A percentile compares a stretch with the other conserved stretches of the same genome.
phyloP scores from a whole-genome alignment of 2,329 filamentous ascomycete species.

The Macrophomina tecta region DNA sequence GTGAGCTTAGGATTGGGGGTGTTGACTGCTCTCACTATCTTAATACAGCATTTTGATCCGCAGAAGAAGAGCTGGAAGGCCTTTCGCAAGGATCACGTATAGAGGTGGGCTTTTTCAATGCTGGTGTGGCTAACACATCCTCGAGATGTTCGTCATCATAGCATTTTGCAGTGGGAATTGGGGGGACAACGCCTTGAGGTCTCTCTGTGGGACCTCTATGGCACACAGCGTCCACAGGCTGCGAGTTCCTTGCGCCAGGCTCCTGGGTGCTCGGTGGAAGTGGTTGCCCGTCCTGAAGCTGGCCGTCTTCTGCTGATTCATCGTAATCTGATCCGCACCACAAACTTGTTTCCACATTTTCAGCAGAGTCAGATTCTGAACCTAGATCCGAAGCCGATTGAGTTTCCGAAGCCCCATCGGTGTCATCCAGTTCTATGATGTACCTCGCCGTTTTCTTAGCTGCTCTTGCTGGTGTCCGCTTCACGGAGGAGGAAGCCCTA shows the following conservation, averaged over 20 bases:
- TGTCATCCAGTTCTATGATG: background rate
- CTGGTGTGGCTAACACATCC: background rate
- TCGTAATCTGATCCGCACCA: conserved; percentile 31
- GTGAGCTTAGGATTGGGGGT: background rate
- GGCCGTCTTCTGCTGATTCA: conserved; percentile 40
- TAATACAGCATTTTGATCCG: conserved; percentile 38
- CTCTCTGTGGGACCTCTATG: background rate
- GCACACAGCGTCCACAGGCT: background rate
- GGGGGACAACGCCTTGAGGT: background rate
- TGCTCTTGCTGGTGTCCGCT: conserved; percentile 10
- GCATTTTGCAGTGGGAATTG: background rate
- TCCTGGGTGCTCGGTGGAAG: background rate
- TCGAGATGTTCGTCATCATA: background rate
- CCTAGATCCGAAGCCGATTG: background rate
- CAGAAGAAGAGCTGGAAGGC: conserved; percentile 39
- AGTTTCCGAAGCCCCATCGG: background rate
- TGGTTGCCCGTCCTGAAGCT: conserved; percentile 17
- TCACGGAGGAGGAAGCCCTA: background rate
- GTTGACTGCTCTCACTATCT: conserved; percentile 35
- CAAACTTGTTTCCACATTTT: conserved; percentile 14
- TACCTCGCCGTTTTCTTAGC: conserved; percentile 11
- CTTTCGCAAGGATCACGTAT: conserved; percentile 31
- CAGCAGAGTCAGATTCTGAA: background rate
- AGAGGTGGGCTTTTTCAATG: background rate
- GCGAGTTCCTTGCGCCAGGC: background rate